A percentile compares a stretch with the other conserved stretches of the same genome.
These are phyloP conservation scores for Spongospora subterranea DNA, from an alignment of 208 protist genomes.

Conservation along the genomic window DNA sequence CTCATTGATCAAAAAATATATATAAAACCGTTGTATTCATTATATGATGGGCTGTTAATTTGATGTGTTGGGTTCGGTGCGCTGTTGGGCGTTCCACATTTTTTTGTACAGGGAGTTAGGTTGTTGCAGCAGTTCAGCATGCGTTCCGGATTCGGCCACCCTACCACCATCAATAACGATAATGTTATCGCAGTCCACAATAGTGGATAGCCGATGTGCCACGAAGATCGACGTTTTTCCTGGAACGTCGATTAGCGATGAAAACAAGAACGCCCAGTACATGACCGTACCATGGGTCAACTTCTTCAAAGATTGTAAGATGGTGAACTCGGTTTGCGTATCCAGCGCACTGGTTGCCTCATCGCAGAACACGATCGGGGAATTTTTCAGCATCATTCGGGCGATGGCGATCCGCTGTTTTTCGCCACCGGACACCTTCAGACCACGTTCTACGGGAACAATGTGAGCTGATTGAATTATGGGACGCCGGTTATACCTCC, in stretches of 20 bases:
- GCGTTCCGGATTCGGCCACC: slow-evolving; percentile 68
- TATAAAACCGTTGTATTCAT: not conserved
- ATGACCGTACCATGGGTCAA: not conserved
- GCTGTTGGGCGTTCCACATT: slow-evolving; percentile 54
- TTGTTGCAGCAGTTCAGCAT: slow-evolving; percentile 57
- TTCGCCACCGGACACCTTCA: slow-evolving; percentile 83
- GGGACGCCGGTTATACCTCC: slow-evolving; percentile 53
- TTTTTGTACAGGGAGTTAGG: slow-evolving; percentile 11
- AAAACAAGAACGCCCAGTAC: not conserved
- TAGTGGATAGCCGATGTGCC: slow-evolving; percentile 77
- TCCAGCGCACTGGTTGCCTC: slow-evolving; percentile 92
- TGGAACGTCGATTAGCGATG: not conserved
- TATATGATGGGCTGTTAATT: not conserved
- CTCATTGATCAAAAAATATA: not conserved
- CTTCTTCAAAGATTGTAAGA: slow-evolving; percentile 40
- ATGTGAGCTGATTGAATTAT: not conserved
- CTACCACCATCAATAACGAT: slow-evolving; percentile 67
- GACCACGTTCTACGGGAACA: slow-evolving; percentile 62
- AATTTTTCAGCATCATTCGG: slow-evolving; percentile 76
- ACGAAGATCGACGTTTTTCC: slow-evolving; percentile 69
- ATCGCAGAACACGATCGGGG: slow-evolving; percentile 88
- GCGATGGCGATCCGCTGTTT: slow-evolving; percentile 88
- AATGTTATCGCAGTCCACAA: slow-evolving; percentile 73
- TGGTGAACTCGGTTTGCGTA: slow-evolving; percentile 81
- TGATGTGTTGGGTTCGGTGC: not conserved